Conservation (phyloP, 2,329 filamentous ascomycete species). For the Chaetomium olivaceum region DNA sequence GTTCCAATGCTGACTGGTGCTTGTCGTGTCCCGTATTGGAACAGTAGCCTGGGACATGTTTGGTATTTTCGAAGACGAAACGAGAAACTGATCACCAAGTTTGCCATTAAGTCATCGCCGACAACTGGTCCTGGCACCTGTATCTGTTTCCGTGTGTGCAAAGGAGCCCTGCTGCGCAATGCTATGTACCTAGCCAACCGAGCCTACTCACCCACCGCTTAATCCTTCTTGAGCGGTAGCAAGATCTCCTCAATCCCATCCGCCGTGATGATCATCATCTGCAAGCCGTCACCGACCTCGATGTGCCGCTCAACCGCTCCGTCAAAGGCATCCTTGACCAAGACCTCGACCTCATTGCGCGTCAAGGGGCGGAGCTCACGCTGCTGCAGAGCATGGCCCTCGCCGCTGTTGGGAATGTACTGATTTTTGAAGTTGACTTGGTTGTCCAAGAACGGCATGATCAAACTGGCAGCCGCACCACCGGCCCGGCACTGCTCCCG, state of each 20-base stretch:
- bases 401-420: slow-evolving; percentile 83
- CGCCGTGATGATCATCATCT: slow-evolving; percentile 90
- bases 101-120: background rate
- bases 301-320: slow-evolving; percentile 98
- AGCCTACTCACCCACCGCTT: slow-evolving; percentile 36
- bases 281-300: slow-evolving; percentile 93
- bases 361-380: slow-evolving; percentile 70
- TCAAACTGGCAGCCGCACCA: slow-evolving; percentile 87
- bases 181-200: slow-evolving; percentile 16
- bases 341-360: slow-evolving; percentile 71
- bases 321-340: slow-evolving; percentile 97
- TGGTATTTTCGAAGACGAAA: background rate
- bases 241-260: slow-evolving; percentile 86
- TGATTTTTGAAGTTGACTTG: slow-evolving; percentile 99
- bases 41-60: background rate
- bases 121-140: background rate
- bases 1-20: background rate
- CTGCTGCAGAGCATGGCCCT: slow-evolving; percentile 76
- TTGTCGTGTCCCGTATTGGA: background rate
- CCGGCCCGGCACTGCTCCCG: slow-evolving; percentile 93
- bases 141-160: background rate
- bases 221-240: slow-evolving; percentile 87
- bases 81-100: background rate
- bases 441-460: slow-evolving; percentile 99
- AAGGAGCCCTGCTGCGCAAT: background rate